Evolutionary conservation across 331 rosid species (phyloP), one percentile per base, ranked within the genome.

Genomic region (Stylosanthes scabra): DNA sequence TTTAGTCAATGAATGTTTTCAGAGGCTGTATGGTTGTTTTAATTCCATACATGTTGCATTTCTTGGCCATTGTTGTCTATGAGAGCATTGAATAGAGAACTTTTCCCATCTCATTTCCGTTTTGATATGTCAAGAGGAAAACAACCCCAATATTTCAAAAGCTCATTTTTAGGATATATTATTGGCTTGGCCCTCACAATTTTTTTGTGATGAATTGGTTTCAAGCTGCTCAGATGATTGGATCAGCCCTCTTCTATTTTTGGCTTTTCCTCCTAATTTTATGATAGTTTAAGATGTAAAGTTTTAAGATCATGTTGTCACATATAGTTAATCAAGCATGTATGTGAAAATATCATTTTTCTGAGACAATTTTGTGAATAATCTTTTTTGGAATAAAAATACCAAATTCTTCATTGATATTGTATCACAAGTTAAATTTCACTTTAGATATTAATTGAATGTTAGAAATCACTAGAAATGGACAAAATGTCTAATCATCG

Each of bases 191-290:
- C 82, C 66, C 97, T 94, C 34, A 91, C 97, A 51, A 94, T n/a
- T n/a, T 94, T 66, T 54, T 91, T 59, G 97, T 94, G 60, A 94
- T 94, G 97, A 94, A 94, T 86, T 94, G 99, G 99, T 94, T 90
- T 88, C 97, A 91, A 84, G 97, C 99, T 68, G 97, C 99, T 44
- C 70, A 64, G 56, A 56, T 64, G 9, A 64, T 39, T 2, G 1
- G 8, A 44, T 44, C 16, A 5, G 2, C 42, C 40, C 11, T 44
- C 11, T 25, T 64, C 4, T 11, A 15, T 63, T 16, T 0, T 27
- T 42, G 1, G 25, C 37, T 14, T 7, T 15, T 27, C 28, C 49
- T 49, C 10, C 5, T 28, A n/a, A 28, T 15, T 2, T 63, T 4
- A 31, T 31, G 37, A 4, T 31, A 31, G 46, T 66, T 45, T 34